Conservation (phyloP, 805 yeast species). For the Blastobotrys americana region DNA sequence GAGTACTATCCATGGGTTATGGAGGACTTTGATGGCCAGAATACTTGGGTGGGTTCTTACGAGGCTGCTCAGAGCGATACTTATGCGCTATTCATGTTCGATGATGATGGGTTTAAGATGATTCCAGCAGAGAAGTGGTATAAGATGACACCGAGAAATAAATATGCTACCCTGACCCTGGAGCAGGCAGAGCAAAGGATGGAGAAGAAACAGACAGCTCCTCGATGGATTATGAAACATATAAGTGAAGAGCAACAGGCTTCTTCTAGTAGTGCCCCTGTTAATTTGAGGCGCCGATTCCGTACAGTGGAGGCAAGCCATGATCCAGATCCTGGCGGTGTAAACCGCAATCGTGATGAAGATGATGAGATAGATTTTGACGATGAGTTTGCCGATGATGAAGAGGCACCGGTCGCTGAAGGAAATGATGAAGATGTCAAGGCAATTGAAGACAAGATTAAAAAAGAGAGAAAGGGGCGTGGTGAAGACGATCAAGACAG, state of each 20-base stretch:
- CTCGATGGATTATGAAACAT: slow-evolving; percentile 94
- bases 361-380: slow-evolving; percentile 91
- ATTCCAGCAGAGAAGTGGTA: slow-evolving; percentile 93
- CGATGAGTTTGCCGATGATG: slow-evolving; percentile 97
- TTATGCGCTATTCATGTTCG: slow-evolving; percentile 80
- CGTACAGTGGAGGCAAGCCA: slow-evolving; percentile 42
- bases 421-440: slow-evolving; percentile 93
- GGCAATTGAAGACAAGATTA: slow-evolving; percentile 58
- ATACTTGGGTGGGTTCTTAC: slow-evolving; percentile 92
- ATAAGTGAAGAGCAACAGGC: slow-evolving; percentile 55
- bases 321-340: slow-evolving; percentile 35
- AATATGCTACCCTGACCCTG: slow-evolving; percentile 84
- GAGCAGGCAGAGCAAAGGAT: slow-evolving; percentile 96
- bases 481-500: slow-evolving; percentile 36
- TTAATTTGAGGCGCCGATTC: slow-evolving; percentile 40
- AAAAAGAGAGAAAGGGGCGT: slow-evolving; percentile 41
- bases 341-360: slow-evolving; percentile 53
- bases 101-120: slow-evolving; percentile 83
- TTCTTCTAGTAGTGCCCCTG: slow-evolving; percentile 35
- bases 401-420: slow-evolving; percentile 96
- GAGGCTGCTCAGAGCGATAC: slow-evolving; percentile 86
- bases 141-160: slow-evolving; percentile 86
- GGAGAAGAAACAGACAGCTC: slow-evolving; percentile 70
- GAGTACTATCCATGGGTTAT: slow-evolving; percentile 97
- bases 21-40: slow-evolving; percentile 91